Percentiles rank a stretch among this genome's conserved stretches.
Conservation (phyloP, 352 stramenopile species). For the Phytopythium delawarense region DNA sequence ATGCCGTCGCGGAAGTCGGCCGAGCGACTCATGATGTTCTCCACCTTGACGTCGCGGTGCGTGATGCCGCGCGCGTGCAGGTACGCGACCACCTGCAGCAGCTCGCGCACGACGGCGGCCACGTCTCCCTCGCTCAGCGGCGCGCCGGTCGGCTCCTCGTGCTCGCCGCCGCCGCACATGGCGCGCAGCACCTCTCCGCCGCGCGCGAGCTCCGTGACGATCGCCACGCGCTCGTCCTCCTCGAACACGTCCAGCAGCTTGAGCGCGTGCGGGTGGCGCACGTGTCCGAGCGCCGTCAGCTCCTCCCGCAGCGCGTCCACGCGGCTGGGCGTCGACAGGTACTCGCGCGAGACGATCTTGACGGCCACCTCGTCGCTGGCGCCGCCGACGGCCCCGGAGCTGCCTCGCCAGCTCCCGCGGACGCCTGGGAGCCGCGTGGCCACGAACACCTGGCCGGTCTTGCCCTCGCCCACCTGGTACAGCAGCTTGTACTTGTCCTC, state of each 20-base stretch:
- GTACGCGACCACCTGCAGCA: constrained; percentile 63
- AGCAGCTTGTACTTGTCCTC: constrained; percentile 66
- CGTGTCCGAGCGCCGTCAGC: constrained; percentile 47
- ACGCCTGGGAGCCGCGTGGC: constrained; percentile 25
- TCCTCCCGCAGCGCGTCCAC: constrained; percentile 62
- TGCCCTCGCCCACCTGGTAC: constrained; percentile 71
- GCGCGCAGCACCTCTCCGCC: constrained; percentile 68
- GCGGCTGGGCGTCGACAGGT: constrained; percentile 65
- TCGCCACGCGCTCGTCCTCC: constrained; percentile 55
- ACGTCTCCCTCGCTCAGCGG: constrained; percentile 59
- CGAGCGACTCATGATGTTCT: constrained; percentile 77
- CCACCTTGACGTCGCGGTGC: constrained; percentile 80
- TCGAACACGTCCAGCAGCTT: constrained; percentile 65
- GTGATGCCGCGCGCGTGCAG: constrained; percentile 72
- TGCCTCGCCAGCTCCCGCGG: constrained; percentile 8
- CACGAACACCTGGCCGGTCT: constrained; percentile 69
- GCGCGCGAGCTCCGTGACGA: constrained; percentile 60
- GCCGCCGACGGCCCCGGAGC: background rate
- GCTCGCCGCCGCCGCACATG: constrained; percentile 15
- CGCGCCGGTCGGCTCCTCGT: background rate
- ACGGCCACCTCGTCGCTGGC: constrained; percentile 55
- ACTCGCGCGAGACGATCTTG: constrained; percentile 64
- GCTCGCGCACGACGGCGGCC: constrained; percentile 52
- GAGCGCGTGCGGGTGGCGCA: constrained; percentile 56
- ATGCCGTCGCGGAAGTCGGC: constrained; percentile 35